These are phyloP conservation scores for Massariosphaeria phaeospora DNA, from an alignment of 495 filamentous ascomycete species.

Conservation along the genomic window DNA sequence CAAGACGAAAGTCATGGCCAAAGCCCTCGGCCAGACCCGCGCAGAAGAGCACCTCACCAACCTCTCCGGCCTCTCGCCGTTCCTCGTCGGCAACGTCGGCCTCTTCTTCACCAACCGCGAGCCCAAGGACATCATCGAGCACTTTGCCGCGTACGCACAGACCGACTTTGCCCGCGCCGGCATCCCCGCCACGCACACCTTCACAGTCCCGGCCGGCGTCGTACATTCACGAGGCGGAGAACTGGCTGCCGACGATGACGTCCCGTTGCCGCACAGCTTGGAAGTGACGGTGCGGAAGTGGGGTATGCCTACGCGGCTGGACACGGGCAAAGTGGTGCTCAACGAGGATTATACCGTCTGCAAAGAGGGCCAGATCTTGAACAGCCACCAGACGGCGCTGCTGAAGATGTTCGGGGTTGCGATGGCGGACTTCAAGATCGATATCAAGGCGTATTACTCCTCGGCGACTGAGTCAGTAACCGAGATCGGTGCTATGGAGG, in stretches of 20 bases:
- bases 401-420: slow-evolving; percentile 90
- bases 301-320: slow-evolving; percentile 79
- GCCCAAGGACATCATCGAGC: slow-evolving; percentile 56
- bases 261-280: slow-evolving; percentile 76
- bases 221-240: slow-evolving; percentile 73
- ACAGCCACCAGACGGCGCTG: slow-evolving; percentile 83
- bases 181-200: slow-evolving; percentile 62
- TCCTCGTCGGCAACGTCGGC: slow-evolving; percentile 77
- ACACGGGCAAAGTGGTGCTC: slow-evolving; percentile 81
- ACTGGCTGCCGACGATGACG: slow-evolving; percentile 71
- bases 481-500: slow-evolving; percentile 49
- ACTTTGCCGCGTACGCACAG: slow-evolving; percentile 62
- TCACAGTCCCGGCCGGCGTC: slow-evolving; percentile 71
- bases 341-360: slow-evolving; percentile 73
- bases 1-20: slow-evolving; percentile 97
- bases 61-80: slow-evolving; percentile 61
- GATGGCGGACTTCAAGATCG: slow-evolving; percentile 80
- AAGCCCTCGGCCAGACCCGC: slow-evolving; percentile 71
- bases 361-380: slow-evolving; percentile 71
- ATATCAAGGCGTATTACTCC: slow-evolving; percentile 70
- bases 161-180: slow-evolving; percentile 89
- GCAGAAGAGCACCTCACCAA: slow-evolving; percentile 73
- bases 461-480: slow-evolving; percentile 55
- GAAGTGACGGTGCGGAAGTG: slow-evolving; percentile 83
- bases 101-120: slow-evolving; percentile 80